A percentile compares a stretch with the other conserved stretches of the same genome.
phyloP scores from a whole-genome alignment of 805 yeast species.

The Candida sanyiensis region DNA sequence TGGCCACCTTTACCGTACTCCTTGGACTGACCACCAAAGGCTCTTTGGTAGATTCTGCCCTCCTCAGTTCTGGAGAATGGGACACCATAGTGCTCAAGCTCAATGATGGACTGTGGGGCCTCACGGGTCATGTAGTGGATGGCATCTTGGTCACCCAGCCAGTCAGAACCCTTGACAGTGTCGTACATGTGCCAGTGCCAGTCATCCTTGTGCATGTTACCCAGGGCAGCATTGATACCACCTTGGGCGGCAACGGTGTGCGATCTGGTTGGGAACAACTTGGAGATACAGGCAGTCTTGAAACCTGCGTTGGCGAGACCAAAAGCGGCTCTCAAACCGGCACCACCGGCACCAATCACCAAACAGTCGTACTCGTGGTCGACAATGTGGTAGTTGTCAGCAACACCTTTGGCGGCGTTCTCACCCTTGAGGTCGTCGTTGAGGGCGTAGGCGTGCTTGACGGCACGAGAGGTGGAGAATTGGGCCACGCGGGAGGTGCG shows the following conservation, averaged over 20 bases:
- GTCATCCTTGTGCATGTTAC: constrained; percentile 96
- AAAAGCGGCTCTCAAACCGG: constrained; percentile 97
- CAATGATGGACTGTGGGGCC: constrained; percentile 93
- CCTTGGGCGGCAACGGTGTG: constrained; percentile 99
- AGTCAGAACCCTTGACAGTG: constrained; percentile 97
- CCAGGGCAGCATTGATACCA: constrained; percentile 98
- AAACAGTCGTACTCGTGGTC: constrained; percentile 98
- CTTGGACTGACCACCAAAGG: constrained; percentile 96
- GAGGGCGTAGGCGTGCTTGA: constrained; percentile 26
- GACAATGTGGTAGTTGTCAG: constrained; percentile 78
- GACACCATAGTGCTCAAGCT: constrained; percentile 96
- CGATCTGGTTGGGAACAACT: constrained; percentile 95
- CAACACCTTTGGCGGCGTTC: constrained; percentile 47
- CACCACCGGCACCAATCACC: constrained; percentile 99
- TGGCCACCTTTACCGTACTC: constrained; percentile 98
- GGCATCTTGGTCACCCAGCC: constrained; percentile 99
- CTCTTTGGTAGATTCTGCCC: constrained; percentile 97
- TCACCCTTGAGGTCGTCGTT: constrained; percentile 42
- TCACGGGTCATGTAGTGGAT: constrained; percentile 98
- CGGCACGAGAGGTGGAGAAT: constrained; percentile 22
- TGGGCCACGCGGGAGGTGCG: constrained; percentile 10
- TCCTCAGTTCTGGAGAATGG: constrained; percentile 96
- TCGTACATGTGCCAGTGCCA: constrained; percentile 99
- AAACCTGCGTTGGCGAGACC: constrained; percentile 96
- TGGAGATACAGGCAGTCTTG: constrained; percentile 96